These are phyloP conservation scores for Trypanosomatidae sp. DNA, from an alignment of 208 protist genomes.

Conservation along the genomic window DNA sequence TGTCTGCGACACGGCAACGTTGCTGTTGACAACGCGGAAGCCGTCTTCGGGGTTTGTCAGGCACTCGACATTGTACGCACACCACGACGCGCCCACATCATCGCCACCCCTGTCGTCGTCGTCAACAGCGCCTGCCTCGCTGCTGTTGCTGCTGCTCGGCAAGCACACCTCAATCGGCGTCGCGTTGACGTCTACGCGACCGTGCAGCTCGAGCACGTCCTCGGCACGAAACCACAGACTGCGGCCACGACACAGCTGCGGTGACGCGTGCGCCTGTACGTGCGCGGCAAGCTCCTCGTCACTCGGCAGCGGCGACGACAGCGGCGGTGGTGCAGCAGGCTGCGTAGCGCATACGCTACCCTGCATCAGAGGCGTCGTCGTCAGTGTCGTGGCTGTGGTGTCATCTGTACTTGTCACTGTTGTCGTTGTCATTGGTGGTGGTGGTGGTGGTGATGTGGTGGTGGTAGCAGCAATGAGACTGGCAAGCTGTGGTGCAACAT, in stretches of 20 bases:
- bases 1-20: too few relatives aligned
- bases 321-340: too few relatives aligned
- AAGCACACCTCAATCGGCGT: conserved; percentile 33
- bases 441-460: background rate
- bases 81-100: background rate
- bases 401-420: too few relatives aligned
- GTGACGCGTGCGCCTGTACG: conserved; percentile 5
- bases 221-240: conserved; percentile 56
- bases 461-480: conserved; percentile 3
- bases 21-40: conserved; percentile 11
- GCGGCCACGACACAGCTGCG: conserved; percentile 4
- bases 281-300: background rate
- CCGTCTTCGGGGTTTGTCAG: conserved; percentile 29
- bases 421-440: too few relatives aligned
- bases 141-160: background rate
- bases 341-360: too few relatives aligned
- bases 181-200: conserved; percentile 66
- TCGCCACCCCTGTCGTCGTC: background rate
- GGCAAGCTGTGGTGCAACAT: conserved; percentile 11
- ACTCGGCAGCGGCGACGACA: conserved; percentile 1
- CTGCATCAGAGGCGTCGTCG: too few relatives aligned
- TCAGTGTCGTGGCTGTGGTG: too few relatives aligned
- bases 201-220: conserved; percentile 38
- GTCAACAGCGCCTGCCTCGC: background rate
- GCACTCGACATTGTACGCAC: conserved; percentile 43